Percentiles rank a stretch among this genome's conserved stretches.
Conservation (phyloP, 1,284 basidiomycete genomes). For the Phlebopus sp. region DNA sequence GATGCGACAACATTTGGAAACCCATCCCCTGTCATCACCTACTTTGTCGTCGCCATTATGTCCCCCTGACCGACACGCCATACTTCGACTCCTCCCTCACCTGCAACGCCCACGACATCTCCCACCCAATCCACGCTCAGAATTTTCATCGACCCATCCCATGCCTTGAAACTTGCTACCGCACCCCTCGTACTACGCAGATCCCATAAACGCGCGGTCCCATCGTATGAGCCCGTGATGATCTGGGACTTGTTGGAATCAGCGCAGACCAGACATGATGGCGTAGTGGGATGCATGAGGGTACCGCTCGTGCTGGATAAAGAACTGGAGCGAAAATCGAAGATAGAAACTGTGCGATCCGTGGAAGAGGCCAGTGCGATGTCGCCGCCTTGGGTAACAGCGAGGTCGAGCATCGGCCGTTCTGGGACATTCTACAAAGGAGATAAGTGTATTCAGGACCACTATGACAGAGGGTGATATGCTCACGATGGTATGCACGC, state of each 20-base stretch:
- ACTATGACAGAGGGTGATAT: not conserved
- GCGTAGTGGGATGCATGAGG: constrained; percentile 70
- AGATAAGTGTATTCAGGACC: not conserved
- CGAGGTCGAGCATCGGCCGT: constrained; percentile 67
- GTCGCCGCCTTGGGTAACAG: constrained; percentile 39
- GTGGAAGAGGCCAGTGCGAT: constrained; percentile 60
- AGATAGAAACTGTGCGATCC: constrained; percentile 64
- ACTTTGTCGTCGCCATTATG: constrained; percentile 2
- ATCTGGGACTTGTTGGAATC: constrained; percentile 46
- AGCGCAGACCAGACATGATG: constrained; percentile 65
- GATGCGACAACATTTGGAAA: no score
- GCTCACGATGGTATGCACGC: constrained; percentile 64
- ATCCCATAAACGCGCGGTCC: constrained; percentile 85
- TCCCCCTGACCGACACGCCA: constrained; percentile 57
- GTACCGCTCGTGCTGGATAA: constrained; percentile 46
- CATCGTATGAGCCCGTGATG: constrained; percentile 81
- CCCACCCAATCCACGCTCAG: constrained; percentile 75
- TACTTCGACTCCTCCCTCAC: constrained; percentile 80
- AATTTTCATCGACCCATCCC: constrained; percentile 60
- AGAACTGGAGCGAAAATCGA: constrained; percentile 55
- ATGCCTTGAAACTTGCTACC: constrained; percentile 65
- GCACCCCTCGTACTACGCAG: constrained; percentile 65
- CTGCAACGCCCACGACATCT: constrained; percentile 73
- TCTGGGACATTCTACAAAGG: constrained; percentile 59
- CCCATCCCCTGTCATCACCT: no score